Percentiles rank a stretch among this genome's conserved stretches.
These are phyloP conservation scores for Hygrophoropsis aurantiaca DNA, from an alignment of 768 basidiomycete genomes.

Conservation along the genomic window DNA sequence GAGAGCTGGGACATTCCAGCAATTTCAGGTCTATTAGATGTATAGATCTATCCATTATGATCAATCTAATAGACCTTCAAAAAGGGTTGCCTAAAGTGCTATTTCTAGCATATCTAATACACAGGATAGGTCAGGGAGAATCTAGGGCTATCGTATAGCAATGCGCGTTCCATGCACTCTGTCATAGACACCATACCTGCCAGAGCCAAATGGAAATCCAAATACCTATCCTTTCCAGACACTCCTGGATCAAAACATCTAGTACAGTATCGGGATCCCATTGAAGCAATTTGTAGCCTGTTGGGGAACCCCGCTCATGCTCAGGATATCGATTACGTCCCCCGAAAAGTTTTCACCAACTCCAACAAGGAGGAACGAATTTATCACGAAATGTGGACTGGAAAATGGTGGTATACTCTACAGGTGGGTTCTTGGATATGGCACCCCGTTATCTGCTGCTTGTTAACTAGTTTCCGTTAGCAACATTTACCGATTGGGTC, in stretches of 20 bases:
- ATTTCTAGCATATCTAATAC: no score
- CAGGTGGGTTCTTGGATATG: no score
- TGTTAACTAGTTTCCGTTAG: no score
- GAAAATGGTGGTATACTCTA: slow-evolving; percentile 15
- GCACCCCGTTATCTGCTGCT: no score
- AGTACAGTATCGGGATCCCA: slow-evolving; percentile 11
- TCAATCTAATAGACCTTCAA: no score
- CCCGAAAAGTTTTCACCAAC: background rate
- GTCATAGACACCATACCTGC: background rate
- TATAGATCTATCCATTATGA: no score
- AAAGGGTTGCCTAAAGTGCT: no score
- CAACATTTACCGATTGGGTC: background rate
- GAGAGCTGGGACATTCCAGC: no score
- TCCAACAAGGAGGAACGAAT: background rate
- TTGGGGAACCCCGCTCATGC: slow-evolving; percentile 10
- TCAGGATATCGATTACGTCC: slow-evolving; percentile 2
- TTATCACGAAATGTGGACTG: slow-evolving; percentile 15
- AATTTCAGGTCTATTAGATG: no score
- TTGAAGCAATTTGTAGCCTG: slow-evolving; percentile 6
- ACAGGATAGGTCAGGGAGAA: slow-evolving; percentile 1
- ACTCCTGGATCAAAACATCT: background rate
- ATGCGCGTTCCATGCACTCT: background rate
- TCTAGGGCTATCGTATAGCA: slow-evolving; percentile 4
- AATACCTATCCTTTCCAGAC: background rate
- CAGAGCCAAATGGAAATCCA: background rate